Evolutionary conservation across 1,139 yeast species (phyloP), one percentile per base, ranked within the genome.

Genomic region (Lodderomyces jiufengensis): DNA sequence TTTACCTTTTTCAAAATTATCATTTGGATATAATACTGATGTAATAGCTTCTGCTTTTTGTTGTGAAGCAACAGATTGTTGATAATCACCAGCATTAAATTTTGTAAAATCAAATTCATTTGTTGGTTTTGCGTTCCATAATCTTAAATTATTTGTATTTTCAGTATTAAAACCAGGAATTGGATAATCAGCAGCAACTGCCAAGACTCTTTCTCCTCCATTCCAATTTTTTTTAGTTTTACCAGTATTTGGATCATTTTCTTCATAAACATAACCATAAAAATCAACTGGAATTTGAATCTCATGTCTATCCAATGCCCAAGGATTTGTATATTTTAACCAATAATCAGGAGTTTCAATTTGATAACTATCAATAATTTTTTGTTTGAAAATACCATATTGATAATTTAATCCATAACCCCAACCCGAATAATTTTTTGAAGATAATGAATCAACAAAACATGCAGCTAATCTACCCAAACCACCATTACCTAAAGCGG

Each of bases 401-500:
- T 87, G 90, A 63, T 88, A 88, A 56, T 95, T 81, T 49, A 88
- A 70, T 42, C 97, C 97, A 59, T 90, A 90, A 44, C 97, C 97
- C 97, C 97, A 88, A 36, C 95, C 95, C 23, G 95, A 88, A 59
- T 85, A 86, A 58, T 86, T 81, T 49, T 84, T 82, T 6, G 95
- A 80, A 24, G 95, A 79, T 55, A 90, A 67, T 1, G 96, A 86
- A 63, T 90, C 97, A 37, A 90, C 78, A 55, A 86, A 88, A 63
- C 97, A 88, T 27, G 97, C 96, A 26, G 97, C 97, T 54, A 90
- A 70, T 58, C 97, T 78, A 43, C 97, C 97, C 42, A 90, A 69
- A 44, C 97, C 97, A 57, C 97, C 97, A 53, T 90, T 90, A 54
- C 97, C 97, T 40, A 88, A 73, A 15, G 90, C 97, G 11, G 96